These are phyloP conservation scores for Coniosporium apollinis DNA, from an alignment of 495 filamentous ascomycete genomes.

Conservation along the genomic window DNA sequence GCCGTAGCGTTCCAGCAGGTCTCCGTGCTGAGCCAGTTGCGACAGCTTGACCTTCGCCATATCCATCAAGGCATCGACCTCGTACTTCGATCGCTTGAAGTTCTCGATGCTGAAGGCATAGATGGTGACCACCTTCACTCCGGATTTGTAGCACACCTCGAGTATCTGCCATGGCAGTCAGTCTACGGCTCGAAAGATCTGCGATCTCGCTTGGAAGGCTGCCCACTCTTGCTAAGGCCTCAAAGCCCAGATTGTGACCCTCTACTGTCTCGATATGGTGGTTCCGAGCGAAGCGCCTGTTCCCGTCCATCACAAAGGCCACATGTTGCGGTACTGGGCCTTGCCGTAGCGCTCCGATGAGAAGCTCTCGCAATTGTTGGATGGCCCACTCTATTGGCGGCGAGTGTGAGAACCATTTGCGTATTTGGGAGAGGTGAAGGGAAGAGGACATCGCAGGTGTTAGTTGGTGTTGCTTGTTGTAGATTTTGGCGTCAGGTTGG, in stretches of 20 bases:
- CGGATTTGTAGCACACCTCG: conserved; percentile 93
- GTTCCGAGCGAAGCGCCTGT: conserved; percentile 72
- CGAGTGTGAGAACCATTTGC: conserved; percentile 77
- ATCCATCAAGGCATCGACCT: conserved; percentile 94
- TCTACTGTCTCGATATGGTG: conserved; percentile 93
- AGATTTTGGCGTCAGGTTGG: too few species aligned
- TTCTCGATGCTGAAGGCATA: conserved; percentile 99
- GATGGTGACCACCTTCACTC: conserved; percentile 86
- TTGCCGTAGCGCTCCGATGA: conserved; percentile 76
- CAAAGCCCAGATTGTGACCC: conserved; percentile 92
- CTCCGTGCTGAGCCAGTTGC: conserved; percentile 83
- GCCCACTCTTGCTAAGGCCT: conserved; percentile 67
- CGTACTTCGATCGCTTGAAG: conserved; percentile 95
- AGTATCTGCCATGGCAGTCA: conserved; percentile 43
- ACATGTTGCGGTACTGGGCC: conserved; percentile 87
- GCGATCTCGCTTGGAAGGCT: too few species aligned
- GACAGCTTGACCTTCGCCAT: conserved; percentile 88
- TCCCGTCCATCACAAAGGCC: conserved; percentile 98
- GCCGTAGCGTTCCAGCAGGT: conserved; percentile 83
- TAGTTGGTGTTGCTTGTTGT: too few species aligned
- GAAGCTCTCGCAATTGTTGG: conserved; percentile 51
- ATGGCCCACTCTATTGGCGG: conserved; percentile 78
- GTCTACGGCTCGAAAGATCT: conserved; percentile 6
- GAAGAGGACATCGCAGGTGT: conserved; percentile 11
- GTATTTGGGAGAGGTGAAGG: conserved; percentile 49